These are phyloP conservation scores for Cladobotryum mycophilum DNA, from an alignment of 2,329 filamentous ascomycete species.

Conservation along the genomic window DNA sequence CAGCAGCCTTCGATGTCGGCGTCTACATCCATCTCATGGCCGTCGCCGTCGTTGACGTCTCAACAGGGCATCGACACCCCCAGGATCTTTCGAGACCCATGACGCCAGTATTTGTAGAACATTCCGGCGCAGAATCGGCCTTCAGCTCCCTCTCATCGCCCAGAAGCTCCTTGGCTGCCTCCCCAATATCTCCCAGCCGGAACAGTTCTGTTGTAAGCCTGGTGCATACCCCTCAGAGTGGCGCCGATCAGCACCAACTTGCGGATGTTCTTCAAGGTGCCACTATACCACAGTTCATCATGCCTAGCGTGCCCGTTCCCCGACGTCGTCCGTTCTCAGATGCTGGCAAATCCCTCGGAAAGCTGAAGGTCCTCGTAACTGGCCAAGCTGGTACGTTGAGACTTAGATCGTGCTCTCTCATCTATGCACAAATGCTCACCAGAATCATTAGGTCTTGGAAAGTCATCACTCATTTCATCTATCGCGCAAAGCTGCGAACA, in stretches of 20 bases:
- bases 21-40: constrained; percentile 10
- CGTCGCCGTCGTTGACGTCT: constrained; percentile 9
- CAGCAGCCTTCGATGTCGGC: constrained; percentile 8
- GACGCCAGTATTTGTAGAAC: constrained; percentile 21
- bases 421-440: background rate
- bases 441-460: constrained; percentile 61
- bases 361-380: constrained; percentile 81
- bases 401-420: background rate
- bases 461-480: constrained; percentile 82
- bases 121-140: constrained; percentile 24
- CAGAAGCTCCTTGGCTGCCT: constrained; percentile 44
- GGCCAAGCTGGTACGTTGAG: constrained; percentile 60
- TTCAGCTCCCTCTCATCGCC: constrained; percentile 48
- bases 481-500: constrained; percentile 83
- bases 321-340: constrained; percentile 83
- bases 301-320: constrained; percentile 93
- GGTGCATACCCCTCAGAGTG: constrained; percentile 16
- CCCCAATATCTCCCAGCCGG: constrained; percentile 25
- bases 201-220: constrained; percentile 20
- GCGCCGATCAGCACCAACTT: constrained; percentile 11
- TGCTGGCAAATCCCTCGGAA: constrained; percentile 75
- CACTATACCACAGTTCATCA: constrained; percentile 73
- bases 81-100: constrained; percentile 20
- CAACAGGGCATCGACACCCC: constrained; percentile 10
- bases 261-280: background rate